phyloP scores from a whole-genome alignment of 2,329 filamentous ascomycete genomes.

The Aspergillus latus region DNA sequence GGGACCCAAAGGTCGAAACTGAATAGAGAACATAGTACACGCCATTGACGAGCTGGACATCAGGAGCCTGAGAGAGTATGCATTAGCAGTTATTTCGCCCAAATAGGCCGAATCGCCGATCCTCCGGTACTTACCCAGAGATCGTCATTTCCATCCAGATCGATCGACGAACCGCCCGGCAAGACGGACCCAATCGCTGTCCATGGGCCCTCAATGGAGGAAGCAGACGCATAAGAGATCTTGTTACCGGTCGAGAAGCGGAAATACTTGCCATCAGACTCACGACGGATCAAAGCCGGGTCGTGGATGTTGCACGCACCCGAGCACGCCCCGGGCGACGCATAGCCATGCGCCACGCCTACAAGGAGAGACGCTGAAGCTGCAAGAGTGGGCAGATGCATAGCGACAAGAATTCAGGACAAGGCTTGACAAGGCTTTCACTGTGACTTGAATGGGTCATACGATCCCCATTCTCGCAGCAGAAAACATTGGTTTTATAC shows the following conservation, averaged over 20 bases:
- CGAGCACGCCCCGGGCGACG: conserved; percentile 32
- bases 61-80: conserved; percentile 56
- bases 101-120: neutral
- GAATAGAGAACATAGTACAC: conserved; percentile 66
- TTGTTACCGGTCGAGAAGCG: conserved; percentile 54
- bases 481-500: conserved; percentile 6
- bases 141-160: conserved; percentile 48
- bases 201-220: conserved; percentile 53
- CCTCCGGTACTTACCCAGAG: conserved; percentile 46
- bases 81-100: neutral
- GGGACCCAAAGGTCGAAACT: conserved; percentile 62
- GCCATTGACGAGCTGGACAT: conserved; percentile 57
- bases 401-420: neutral
- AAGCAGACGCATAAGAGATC: conserved; percentile 52
- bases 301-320: conserved; percentile 46
- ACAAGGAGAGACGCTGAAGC: conserved; percentile 12
- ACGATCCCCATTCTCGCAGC: neutral
- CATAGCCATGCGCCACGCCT: conserved; percentile 28
- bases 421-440: neutral
- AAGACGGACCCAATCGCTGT: conserved; percentile 49
- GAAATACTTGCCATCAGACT: conserved; percentile 52
- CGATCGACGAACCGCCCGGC: conserved; percentile 47
- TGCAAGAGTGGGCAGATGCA: conserved; percentile 12
- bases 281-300: conserved; percentile 49
- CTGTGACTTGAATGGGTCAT: neutral